phyloP scores from a whole-genome alignment of 306 rosid species.

The Gynostemma pentaphyllum region DNA sequence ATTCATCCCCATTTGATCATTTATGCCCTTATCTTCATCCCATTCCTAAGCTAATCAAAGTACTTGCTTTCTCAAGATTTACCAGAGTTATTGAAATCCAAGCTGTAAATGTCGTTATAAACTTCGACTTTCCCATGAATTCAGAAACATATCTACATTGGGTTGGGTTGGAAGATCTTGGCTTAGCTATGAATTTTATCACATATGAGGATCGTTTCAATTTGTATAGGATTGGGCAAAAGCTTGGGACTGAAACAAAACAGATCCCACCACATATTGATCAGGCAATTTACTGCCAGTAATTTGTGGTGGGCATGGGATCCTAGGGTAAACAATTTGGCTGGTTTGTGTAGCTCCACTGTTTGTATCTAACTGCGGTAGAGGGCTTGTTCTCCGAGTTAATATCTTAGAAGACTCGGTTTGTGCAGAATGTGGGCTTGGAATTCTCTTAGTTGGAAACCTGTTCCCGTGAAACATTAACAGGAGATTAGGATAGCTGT shows the following conservation, averaged over 20 bases:
- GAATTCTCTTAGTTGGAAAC: neutral
- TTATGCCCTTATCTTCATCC: conserved; percentile 24
- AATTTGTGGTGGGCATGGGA: conserved; percentile 27
- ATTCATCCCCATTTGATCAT: conserved; percentile 40
- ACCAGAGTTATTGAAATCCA: conserved; percentile 97
- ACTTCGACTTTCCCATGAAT: conserved; percentile 94
- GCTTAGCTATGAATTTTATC: conserved; percentile 94
- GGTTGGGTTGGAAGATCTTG: conserved; percentile 99
- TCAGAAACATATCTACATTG: conserved; percentile 91
- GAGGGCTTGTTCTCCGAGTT: conserved; percentile 7
- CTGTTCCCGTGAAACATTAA: conserved; percentile 2
- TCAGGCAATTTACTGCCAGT: conserved; percentile 93
- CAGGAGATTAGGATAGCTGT: conserved; percentile 10
- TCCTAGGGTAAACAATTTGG: conserved; percentile 23
- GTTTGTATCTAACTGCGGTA: neutral
- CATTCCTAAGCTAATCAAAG: conserved; percentile 29
- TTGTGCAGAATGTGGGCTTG: conserved; percentile 4
- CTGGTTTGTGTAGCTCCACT: too few relatives aligned
- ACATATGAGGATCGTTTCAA: conserved; percentile 96
- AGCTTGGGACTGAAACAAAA: conserved; percentile 95
- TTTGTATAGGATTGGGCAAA: conserved; percentile 95
- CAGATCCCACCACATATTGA: conserved; percentile 94
- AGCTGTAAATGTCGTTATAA: conserved; percentile 93
- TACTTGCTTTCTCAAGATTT: conserved; percentile 21
- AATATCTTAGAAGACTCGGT: neutral